Evolutionary conservation across 1,284 basidiomycete species (phyloP), one percentile per base, ranked within the genome.

Genomic region (Meira miltonrushii): DNA sequence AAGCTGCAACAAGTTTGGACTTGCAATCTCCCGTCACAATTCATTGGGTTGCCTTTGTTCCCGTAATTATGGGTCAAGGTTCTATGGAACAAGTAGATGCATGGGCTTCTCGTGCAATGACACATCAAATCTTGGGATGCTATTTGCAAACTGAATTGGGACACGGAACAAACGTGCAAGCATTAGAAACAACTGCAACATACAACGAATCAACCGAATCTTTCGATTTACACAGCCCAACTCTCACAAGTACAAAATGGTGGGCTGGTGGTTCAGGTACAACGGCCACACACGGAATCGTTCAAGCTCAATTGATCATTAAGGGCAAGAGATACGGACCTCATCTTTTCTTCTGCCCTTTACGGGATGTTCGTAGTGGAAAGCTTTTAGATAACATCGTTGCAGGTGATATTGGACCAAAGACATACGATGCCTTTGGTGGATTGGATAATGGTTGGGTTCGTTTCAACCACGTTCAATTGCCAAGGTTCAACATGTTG

Each of bases 181-280:
- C 58, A 2, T 81, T 91, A 28, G 89, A 91, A 78, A 90, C 89
- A 0, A 89, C 86, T 0, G 87, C 88, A 5, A 89, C 86, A 0
- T 91, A 86, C 77, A 80, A 88, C 38, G 83, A 84, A 0, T 82
- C 82, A n/a, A 84, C 83, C 0, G 80, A 84, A 60, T 85, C 88
- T 69, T 90, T 90, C 65, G 84, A 88, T 57, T 84, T 91, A 39
- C 82, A 90, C 74, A 87, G 87, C 0, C 88, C 89, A 0, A 87
- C 86, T 0, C 71, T 89, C 48, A 88, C 87, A 1, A 86, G 86
- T 55, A 85, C 83, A 57, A 91, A 91, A 74, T 91, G 89, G 88
- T 91, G 89, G 89, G 71, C 71, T 1, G 73, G 89, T 86, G 13
- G 85, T 0, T 79, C 88, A 8, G 88, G 86, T 1, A 85, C 85